phyloP scores from a whole-genome alignment of 176 grass and related monocot genomes.

The Oryza nivara region DNA sequence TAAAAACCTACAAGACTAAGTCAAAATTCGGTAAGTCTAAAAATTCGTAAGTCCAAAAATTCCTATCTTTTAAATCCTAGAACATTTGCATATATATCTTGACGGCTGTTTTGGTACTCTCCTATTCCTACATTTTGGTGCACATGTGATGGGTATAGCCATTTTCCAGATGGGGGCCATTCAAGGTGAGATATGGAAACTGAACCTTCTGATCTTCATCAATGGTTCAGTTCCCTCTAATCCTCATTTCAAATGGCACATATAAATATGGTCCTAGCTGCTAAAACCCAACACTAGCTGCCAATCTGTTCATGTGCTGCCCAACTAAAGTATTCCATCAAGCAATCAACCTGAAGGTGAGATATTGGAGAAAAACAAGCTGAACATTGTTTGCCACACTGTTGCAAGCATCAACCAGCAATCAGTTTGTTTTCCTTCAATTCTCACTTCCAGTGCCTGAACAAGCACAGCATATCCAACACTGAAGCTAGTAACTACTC shows the following conservation, averaged over 20 bases:
- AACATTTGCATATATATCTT: no score
- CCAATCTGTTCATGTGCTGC: neutral
- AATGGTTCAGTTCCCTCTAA: conserved; percentile 50
- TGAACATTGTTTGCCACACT: neutral
- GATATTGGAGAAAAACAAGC: conserved; percentile 60
- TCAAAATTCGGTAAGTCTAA: no score
- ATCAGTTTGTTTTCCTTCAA: conserved; percentile 56
- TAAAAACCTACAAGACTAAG: no score
- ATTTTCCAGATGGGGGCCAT: conserved; percentile 1
- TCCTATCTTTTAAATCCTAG: no score
- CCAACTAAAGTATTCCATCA: neutral
- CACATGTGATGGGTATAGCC: neutral
- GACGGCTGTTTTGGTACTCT: no score
- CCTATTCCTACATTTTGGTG: conserved; percentile 29
- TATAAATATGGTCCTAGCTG: neutral
- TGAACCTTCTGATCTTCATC: conserved; percentile 17
- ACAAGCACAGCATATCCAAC: neutral
- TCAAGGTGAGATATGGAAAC: conserved; percentile 57
- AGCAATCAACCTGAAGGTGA: conserved; percentile 42
- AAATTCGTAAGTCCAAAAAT: no score
- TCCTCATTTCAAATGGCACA: conserved; percentile 36
- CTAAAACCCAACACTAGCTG: neutral
- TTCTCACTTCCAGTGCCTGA: conserved; percentile 45
- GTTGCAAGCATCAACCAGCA: neutral
- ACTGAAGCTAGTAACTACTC: neutral